phyloP scores from a whole-genome alignment of 2,329 filamentous ascomycete genomes.

The Pseudopyricularia cyperi region DNA sequence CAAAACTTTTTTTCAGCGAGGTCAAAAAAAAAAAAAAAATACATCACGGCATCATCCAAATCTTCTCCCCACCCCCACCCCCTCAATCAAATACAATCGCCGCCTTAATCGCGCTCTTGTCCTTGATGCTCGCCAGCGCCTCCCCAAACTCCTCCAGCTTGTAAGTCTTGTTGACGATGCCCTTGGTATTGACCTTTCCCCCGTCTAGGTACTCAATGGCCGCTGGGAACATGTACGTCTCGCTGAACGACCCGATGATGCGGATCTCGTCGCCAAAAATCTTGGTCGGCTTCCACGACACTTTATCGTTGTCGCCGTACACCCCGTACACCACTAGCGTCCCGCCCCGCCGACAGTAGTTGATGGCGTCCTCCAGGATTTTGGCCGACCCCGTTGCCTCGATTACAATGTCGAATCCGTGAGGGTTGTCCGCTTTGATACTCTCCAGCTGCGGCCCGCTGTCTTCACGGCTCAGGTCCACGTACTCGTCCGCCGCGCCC shows the following conservation, averaged over 20 bases:
- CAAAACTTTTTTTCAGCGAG: no score
- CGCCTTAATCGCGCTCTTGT: conserved; percentile 63
- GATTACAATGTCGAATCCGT: conserved; percentile 60
- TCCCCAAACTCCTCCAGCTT: conserved; percentile 61
- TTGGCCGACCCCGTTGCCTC: conserved; percentile 58
- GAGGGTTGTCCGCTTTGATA: conserved; percentile 51
- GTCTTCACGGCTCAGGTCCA: conserved; percentile 39
- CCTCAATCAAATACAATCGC: conserved; percentile 51
- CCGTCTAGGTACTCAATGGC: conserved; percentile 41
- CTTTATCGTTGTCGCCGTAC: conserved; percentile 47
- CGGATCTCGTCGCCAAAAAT: conserved; percentile 60
- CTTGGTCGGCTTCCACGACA: conserved; percentile 58
- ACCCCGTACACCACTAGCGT: conserved; percentile 39
- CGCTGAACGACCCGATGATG: conserved; percentile 60
- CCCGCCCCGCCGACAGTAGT: conserved; percentile 58
- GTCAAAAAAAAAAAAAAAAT: no score
- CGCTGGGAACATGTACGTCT: conserved; percentile 56
- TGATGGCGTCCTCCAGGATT: conserved; percentile 57
- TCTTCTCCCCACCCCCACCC: neutral
- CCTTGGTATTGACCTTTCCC: conserved; percentile 48
- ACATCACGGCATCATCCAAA: no score
- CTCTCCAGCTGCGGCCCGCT: conserved; percentile 46
- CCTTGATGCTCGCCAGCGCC: conserved; percentile 56
- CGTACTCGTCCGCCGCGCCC: conserved; percentile 38
- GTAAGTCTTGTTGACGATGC: conserved; percentile 63